Evolutionary conservation across 768 basidiomycete genomes (phyloP).

Genomic region (Suillus variegatus): DNA sequence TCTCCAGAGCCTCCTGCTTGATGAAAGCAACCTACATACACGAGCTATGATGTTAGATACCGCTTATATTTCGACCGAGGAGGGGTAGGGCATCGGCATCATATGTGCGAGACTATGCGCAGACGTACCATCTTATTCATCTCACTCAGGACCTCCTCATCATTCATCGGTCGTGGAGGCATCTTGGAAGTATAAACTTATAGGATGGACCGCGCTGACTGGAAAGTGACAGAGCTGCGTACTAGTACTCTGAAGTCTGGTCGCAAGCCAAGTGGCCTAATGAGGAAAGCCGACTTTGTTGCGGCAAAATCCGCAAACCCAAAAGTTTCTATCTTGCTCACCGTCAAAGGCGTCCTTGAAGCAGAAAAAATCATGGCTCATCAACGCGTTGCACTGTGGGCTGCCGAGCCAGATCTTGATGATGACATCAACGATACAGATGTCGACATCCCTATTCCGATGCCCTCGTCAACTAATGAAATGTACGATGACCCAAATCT

Average conservation of each 20-base stretch:
- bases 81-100: constrained; percentile 8
- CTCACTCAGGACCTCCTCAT: constrained; percentile 93
- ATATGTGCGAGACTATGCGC: constrained; percentile 2
- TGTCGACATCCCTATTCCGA: constrained; percentile 38
- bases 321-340: constrained; percentile 9
- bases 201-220: not conserved
- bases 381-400: constrained; percentile 73
- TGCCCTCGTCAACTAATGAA: constrained; percentile 26
- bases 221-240: constrained; percentile 1
- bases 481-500: constrained; percentile 43
- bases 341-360: constrained; percentile 6
- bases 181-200: constrained; percentile 37
- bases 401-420: constrained; percentile 78
- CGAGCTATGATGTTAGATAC: constrained; percentile 5
- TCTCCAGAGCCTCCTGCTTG: constrained; percentile 97
- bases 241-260: not conserved
- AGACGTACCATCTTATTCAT: constrained; percentile 96
- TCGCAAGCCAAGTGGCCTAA: not conserved
- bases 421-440: constrained; percentile 74
- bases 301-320: constrained; percentile 6
- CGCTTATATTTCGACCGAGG: constrained; percentile 8
- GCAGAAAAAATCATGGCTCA: constrained; percentile 46
- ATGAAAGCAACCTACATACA: constrained; percentile 86
- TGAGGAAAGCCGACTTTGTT: constrained; percentile 1
- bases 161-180: constrained; percentile 81